Base-by-base conservation (phyloP, 768 basidiomycete genomes). In the Boletus tomentosulus region DNA sequence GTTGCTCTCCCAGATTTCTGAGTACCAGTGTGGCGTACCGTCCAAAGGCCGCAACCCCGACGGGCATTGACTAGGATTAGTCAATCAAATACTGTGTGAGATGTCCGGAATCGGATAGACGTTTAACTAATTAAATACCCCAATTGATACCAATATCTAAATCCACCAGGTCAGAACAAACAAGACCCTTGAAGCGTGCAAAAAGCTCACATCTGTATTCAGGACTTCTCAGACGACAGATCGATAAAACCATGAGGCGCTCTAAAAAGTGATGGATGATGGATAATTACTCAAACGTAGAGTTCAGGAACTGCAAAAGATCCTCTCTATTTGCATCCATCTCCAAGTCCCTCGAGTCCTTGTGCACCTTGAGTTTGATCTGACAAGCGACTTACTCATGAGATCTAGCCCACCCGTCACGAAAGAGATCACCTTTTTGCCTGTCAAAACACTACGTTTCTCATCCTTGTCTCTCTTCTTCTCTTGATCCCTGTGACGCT, bases 301-400 rank as follows among this genome's bases (percentile, higher is more conserved):
- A 77, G 59, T 84, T 84, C 56, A 84, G 60, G 59, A 84, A 84
- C 51, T 75, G 71, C 15, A 84, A 60, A 52, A 84, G 62, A 58
- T 79, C 75, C 66, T 75, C 61, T 38, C 83, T 72, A 52, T 84
- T 84, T 19, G 74, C 76, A 55, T 85, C 83, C 57, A 81, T 69
- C 61, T 81, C 81, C 38, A 77, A 66, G 55, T 84, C 83, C 19
- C 69, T 76, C 39, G 77, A 78, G 49, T 81, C 80, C 61, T 80
- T 82, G 71, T 79, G 81, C 12, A 85, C 79, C 64, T 82, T 84
- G 39, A 84, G 65, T 63, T 84, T 84, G 46, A 84, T 84, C 83
- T 84, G 53, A 19, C 24, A 41, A 22, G 7, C 41, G 3, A 4
- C 2, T 57, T 4, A 49, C 28, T 38, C 15, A 41, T 4, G 30